Evolutionary conservation across 306 rosid species (phyloP), one percentile per base, ranked within the genome.

Genomic region (Mucuna pruriens): DNA sequence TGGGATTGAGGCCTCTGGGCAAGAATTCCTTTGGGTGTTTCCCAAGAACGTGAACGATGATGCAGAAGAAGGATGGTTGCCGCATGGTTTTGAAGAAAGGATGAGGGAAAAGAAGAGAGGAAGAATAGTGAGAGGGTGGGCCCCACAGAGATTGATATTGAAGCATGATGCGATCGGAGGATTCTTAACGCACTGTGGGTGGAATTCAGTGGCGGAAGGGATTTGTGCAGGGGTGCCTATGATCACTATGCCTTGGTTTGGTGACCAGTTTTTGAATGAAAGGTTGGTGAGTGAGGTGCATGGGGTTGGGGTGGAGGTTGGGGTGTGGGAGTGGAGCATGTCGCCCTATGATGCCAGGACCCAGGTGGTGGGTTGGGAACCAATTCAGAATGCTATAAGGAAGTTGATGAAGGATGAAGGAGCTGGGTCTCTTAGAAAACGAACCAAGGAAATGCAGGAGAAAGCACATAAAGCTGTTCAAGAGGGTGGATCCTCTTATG

Each of bases 351-450:
- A 51, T n/a, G 55, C 9, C 0, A 71, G 31, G 48, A n/a, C 6
- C 20, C 46, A 60, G 44, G 39, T 73, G 48, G 85, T 76, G 63
- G 7, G 74, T 0, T 16, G 80, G 15, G 87, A 81, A 16, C 25
- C 39, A 0, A 51, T 85, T 1, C 81, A 55, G 68, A 38, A 16
- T 17, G 85, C 82, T 8, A 84, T 77, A 42, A 83, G 38, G 26
- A 55, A 16, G 31, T 1, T 87, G 20, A 77, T 84, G 86, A 85
- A 77, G 0, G 80, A 81, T 46, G 87, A 76, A 67, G 67, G 71
- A 2, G n/a, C n/a, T n/a, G 15, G n/a, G 2, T 15, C 4, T 5
- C 23, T 86, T 0, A 71, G 80, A 6, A 57, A 20, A 10, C 52
- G 36, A 4, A 85, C 76, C 0, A 12, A 49, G 3, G 78, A 80